Evolutionary conservation across 2,329 filamentous ascomycete genomes (phyloP).

Genomic region (Aspergillus quadrilineatus): DNA sequence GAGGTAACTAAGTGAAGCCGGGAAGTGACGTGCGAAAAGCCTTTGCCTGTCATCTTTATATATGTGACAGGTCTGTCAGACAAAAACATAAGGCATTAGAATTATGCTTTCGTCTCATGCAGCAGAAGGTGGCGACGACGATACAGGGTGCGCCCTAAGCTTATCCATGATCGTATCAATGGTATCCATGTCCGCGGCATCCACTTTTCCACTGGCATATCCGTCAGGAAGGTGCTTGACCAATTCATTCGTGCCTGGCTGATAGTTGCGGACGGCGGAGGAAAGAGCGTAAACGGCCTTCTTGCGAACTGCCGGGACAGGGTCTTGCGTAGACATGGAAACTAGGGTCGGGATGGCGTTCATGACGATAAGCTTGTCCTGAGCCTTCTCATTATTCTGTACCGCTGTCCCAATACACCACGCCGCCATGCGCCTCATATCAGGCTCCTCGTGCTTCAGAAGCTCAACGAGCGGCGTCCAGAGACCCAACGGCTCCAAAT

Average conservation of each 20-base stretch:
- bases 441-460: slow-evolving; percentile 65
- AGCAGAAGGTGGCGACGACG: slow-evolving; percentile 17
- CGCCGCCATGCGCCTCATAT: slow-evolving; percentile 81
- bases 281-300: slow-evolving; percentile 91
- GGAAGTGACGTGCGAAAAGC: not conserved
- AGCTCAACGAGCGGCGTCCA: slow-evolving; percentile 79
- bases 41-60: not conserved
- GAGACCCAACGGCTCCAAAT: slow-evolving; percentile 72
- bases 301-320: slow-evolving; percentile 66
- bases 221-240: slow-evolving; percentile 66
- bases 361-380: slow-evolving; percentile 66
- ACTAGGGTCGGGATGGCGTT: slow-evolving; percentile 72
- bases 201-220: slow-evolving; percentile 62
- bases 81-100: not conserved
- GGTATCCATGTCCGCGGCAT: slow-evolving; percentile 83
- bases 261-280: slow-evolving; percentile 82
- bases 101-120: not conserved
- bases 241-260: slow-evolving; percentile 66
- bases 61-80: not conserved
- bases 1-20: not conserved
- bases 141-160: slow-evolving; percentile 53
- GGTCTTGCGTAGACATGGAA: slow-evolving; percentile 60
- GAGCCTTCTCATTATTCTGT: slow-evolving; percentile 86
- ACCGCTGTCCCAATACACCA: slow-evolving; percentile 94
- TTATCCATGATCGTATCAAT: slow-evolving; percentile 72